Base-by-base conservation (phyloP, 768 basidiomycete species). In the Phaeolepiota aurea region DNA sequence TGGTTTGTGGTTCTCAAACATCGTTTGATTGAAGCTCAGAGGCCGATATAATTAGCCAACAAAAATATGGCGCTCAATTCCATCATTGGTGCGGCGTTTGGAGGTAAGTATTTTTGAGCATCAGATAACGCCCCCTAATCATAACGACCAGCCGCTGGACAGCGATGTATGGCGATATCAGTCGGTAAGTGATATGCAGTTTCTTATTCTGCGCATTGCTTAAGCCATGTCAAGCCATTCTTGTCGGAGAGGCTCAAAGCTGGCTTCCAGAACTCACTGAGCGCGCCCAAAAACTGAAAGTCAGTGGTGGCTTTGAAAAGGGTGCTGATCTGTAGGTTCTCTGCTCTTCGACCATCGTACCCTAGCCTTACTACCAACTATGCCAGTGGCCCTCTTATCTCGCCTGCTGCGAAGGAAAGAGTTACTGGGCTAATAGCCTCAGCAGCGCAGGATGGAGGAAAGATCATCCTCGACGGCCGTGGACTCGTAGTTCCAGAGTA, bases 101-200 rank as follows among this genome's bases (percentile, higher is more conserved):
- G 93, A 41, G 82, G 82, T 84, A 53, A 50, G 68, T 36, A 16
- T 44, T 2, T 16, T 31, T n/a, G n/a, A n/a, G n/a, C n/a, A n/a
- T n/a, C n/a, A n/a, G n/a, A 2, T 28, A 39, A 37, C 42, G 20
- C 47, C 54, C 4, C 11, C 28, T 39, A 41, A 15, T 40, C 37
- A 4, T 32, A 20, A 51, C 55, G 10, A 57, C 47, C 54, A 76
- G 94, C 94, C 48, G 94, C 94, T 20, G 94, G 94, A 10, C 94
- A 98, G 59, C 77, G 96, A 43, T 98, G 93, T 65, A 97, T 96
- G 93, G 93, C 91, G 10, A 65, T 94, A 32, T 94, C 91, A 10
- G 90, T 93, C 21, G 86, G 89, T 85, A 47, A 53, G 79, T 51
- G 37, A 11, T 22, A 18, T n/a, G 21, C 9, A 20, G 22, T 20